Conservation (phyloP, 768 basidiomycete genomes). For the Boletus tylopilopsis region DNA sequence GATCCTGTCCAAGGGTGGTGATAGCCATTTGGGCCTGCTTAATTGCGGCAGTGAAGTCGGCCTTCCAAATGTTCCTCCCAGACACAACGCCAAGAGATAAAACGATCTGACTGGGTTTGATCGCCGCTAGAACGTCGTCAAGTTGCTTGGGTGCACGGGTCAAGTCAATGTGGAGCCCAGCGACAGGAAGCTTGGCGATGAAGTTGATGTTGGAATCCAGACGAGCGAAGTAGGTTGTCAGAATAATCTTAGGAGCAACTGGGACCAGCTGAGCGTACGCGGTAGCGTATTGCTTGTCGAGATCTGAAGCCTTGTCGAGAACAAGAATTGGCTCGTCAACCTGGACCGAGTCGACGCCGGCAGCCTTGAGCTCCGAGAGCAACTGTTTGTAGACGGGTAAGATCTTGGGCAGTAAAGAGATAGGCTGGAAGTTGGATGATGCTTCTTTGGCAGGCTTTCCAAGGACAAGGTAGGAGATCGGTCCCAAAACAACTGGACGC, state of each 20-base stretch:
- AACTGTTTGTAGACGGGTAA: conserved; percentile 90
- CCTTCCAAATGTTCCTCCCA: conserved; percentile 99
- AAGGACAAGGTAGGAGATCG: conserved; percentile 91
- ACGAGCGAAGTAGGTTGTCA: conserved; percentile 96
- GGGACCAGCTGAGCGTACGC: conserved; percentile 80
- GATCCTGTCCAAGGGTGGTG: conserved; percentile 75
- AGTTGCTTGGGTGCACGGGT: conserved; percentile 92
- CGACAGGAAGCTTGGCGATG: conserved; percentile 87
- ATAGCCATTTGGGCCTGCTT: conserved; percentile 82
- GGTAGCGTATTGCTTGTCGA: conserved; percentile 74
- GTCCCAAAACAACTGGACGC: conserved; percentile 94
- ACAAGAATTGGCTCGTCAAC: conserved; percentile 96
- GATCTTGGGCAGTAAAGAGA: conserved; percentile 85
- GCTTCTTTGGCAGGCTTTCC: conserved; percentile 90
- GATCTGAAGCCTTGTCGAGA: conserved; percentile 73
- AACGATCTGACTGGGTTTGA: conserved; percentile 77
- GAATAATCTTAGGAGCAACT: conserved; percentile 85
- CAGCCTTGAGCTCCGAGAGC: conserved; percentile 84
- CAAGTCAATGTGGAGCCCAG: conserved; percentile 95
- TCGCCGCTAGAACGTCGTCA: conserved; percentile 70
- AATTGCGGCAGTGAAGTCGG: conserved; percentile 81
- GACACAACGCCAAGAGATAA: conserved; percentile 96
- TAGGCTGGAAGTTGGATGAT: conserved; percentile 79
- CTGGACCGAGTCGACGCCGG: conserved; percentile 94
- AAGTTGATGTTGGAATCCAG: conserved; percentile 89